phyloP scores from a whole-genome alignment of 805 yeast species.

The Candida ficus region DNA sequence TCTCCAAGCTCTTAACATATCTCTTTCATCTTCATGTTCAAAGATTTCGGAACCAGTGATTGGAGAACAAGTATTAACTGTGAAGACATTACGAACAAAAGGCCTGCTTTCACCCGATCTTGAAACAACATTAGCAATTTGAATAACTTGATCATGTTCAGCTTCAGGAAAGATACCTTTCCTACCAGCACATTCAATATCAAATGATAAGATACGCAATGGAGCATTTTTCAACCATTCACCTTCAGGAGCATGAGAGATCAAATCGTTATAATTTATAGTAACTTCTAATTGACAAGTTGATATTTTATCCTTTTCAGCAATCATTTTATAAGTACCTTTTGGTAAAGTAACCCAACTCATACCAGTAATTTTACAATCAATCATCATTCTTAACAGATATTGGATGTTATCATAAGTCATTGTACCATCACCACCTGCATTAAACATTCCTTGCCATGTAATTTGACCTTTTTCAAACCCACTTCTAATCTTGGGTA shows the following conservation, averaged over 20 bases:
- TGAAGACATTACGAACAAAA: slow-evolving; percentile 90
- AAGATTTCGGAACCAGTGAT: slow-evolving; percentile 91
- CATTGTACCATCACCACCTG: slow-evolving; percentile 45
- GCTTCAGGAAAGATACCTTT: slow-evolving; percentile 97
- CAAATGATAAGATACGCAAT: slow-evolving; percentile 86
- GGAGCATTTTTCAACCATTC: slow-evolving; percentile 94
- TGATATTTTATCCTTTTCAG: slow-evolving; percentile 43
- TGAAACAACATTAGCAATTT: slow-evolving; percentile 92
- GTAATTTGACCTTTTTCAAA: slow-evolving; percentile 80
- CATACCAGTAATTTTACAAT: slow-evolving; percentile 92
- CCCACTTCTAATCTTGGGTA: slow-evolving; percentile 65
- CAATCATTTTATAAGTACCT: slow-evolving; percentile 53
- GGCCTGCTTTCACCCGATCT: slow-evolving; percentile 81
- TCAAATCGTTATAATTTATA: slow-evolving; percentile 60
- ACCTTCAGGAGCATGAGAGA: slow-evolving; percentile 86
- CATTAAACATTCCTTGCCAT: slow-evolving; percentile 58
- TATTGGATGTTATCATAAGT: slow-evolving; percentile 91
- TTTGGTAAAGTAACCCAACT: slow-evolving; percentile 91
- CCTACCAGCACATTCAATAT: slow-evolving; percentile 98
- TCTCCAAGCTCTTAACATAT: slow-evolving; percentile 82
- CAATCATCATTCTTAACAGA: slow-evolving; percentile 83
- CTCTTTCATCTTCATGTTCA: slow-evolving; percentile 68
- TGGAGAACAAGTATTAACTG: slow-evolving; percentile 85
- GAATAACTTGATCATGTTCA: slow-evolving; percentile 88
- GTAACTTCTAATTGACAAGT: slow-evolving; percentile 82